Percentiles rank a stretch among this genome's conserved stretches.
phyloP scores from a whole-genome alignment of 257 asterid genomes.

The Solanum chiquidenum region DNA sequence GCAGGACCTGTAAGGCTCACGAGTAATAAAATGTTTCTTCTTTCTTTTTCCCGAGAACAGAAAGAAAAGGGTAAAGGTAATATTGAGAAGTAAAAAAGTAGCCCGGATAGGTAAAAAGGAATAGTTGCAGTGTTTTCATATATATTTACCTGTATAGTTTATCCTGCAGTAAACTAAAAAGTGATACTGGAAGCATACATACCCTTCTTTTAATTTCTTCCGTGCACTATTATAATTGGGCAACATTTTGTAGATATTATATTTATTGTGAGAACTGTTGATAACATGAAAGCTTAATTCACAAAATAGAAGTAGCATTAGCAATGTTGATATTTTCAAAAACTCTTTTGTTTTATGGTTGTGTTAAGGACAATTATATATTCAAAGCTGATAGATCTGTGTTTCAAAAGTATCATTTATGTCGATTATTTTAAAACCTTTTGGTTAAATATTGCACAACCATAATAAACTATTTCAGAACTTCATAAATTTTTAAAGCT shows the following conservation, averaged over 20 bases:
- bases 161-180: not conserved
- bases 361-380: not conserved
- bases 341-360: not conserved
- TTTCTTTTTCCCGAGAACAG: not conserved
- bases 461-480: not conserved
- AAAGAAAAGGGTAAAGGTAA: not conserved
- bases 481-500: not conserved
- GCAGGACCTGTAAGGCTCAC: not conserved
- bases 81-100: not conserved
- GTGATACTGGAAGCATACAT: not conserved
- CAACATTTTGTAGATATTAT: not conserved
- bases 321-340: not conserved
- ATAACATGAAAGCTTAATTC: not conserved
- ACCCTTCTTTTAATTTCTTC: not conserved
- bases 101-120: not conserved
- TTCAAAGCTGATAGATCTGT: not conserved
- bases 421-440: not conserved
- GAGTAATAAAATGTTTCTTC: not conserved
- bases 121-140: not conserved
- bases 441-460: not conserved
- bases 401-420: not conserved
- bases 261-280: not conserved
- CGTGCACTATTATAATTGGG: not conserved
- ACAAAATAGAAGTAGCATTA: not conserved
- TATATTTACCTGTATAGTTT: not conserved